Base-by-base conservation (phyloP, 2,329 filamentous ascomycete genomes). In the Berkeleyomyces basicola region DNA sequence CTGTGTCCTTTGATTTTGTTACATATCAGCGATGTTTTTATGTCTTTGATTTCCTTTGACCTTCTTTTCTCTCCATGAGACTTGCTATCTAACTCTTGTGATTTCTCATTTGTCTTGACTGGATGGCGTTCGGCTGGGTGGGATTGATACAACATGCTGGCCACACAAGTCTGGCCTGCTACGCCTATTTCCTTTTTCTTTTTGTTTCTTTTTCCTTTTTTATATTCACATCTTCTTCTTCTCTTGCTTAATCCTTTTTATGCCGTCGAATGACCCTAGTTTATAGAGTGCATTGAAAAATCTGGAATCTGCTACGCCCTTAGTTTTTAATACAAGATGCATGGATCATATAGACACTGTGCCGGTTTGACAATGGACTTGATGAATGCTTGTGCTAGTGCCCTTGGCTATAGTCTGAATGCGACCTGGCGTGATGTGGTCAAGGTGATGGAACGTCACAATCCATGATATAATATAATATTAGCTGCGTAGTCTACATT, bases 181-280 rank as follows among this genome's bases (percentile, higher is more conserved):
- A 23, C 23, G 23, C 23, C 23, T 23, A 23, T 43, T 44, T 58
- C 4, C 1, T 59, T 44, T 31, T 58, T 44, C 16, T 44, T 59
- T 36, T 37, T 58, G 36, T 42, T 42, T 31, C 16, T 16, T 59
- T 59, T 11, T 16, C 14, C 16, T 59, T 44, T 59, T 47, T 59
- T 59, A 62, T 65, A 57, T 47, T 59, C 58, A 62, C 65, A 57
- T 42, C 14, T 9, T 36, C 11, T 9, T 59, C 62, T 65, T 58
- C 57, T 61, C 64, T 59, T 53, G 62, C 39, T 44, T 5, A 49
- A 63, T 33, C 49, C 57, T 47, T 58, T 61, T 46, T 5, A 46
- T n/a, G 43, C 43, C 51, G 51, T 57, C 44, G 39, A 36, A 16
- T 37, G 40, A 47, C n/a, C 5, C 33, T 47, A 23, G 57, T 49